Evolutionary conservation across 2,329 filamentous ascomycete genomes (phyloP).

Genomic region (Xylariaceae sp.): DNA sequence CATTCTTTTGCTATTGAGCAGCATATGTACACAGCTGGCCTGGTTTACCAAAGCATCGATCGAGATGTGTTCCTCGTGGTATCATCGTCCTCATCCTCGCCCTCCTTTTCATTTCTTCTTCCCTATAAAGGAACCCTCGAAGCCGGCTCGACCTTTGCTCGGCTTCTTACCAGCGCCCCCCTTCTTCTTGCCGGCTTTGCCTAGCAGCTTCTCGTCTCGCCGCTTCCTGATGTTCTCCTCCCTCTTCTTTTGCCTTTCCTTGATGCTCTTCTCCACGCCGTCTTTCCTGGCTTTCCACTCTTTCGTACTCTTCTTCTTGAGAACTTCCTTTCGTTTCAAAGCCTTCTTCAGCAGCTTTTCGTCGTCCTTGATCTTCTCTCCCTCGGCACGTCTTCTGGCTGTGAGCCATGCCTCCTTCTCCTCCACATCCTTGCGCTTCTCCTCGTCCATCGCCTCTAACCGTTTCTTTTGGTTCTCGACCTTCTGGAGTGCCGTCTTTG

Average conservation of each 20-base stretch:
- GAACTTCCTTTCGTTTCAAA: slow-evolving; percentile 83
- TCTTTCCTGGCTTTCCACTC: slow-evolving; percentile 75
- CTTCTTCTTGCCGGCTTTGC: slow-evolving; percentile 53
- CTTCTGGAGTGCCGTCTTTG: slow-evolving; percentile 78
- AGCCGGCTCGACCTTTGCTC: slow-evolving; percentile 52
- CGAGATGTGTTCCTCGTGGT: not conserved
- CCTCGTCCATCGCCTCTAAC: slow-evolving; percentile 66
- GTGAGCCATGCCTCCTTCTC: slow-evolving; percentile 95
- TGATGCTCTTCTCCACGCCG: slow-evolving; percentile 68
- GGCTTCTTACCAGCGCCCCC: slow-evolving; percentile 35
- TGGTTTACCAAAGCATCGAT: not conserved
- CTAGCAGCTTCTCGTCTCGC: slow-evolving; percentile 63
- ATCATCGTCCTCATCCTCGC: slow-evolving; percentile 4
- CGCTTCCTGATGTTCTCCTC: slow-evolving; percentile 73
- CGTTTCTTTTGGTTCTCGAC: slow-evolving; percentile 80
- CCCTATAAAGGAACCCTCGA: slow-evolving; percentile 63
- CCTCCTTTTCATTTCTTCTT: slow-evolving; percentile 29
- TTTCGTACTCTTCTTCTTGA: slow-evolving; percentile 86
- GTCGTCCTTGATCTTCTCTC: slow-evolving; percentile 83
- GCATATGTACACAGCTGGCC: slow-evolving; percentile 12
- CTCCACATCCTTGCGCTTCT: slow-evolving; percentile 78
- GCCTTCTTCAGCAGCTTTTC: slow-evolving; percentile 86
- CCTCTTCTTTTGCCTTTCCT: slow-evolving; percentile 75
- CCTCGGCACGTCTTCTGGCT: slow-evolving; percentile 81
- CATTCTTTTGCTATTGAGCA: too few species aligned